Percentiles rank a stretch among this genome's conserved stretches.
These are phyloP conservation scores for Coprinellus micaceus DNA, from an alignment of 768 basidiomycete genomes.

Conservation along the genomic window DNA sequence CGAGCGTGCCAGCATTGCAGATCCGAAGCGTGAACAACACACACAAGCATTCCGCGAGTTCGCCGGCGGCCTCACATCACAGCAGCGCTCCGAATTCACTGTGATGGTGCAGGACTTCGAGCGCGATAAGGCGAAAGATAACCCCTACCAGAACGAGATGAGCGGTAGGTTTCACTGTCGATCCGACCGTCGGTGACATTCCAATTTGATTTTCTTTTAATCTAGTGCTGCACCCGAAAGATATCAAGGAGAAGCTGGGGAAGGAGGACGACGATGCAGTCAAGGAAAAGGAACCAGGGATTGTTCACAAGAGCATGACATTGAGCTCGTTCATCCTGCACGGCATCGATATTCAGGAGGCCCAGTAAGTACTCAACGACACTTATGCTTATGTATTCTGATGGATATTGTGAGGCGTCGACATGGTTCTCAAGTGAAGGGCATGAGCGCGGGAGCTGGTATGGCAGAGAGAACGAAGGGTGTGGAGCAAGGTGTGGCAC, in stretches of 20 bases:
- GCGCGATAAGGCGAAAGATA: not conserved
- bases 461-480: not conserved
- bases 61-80: conserved; percentile 3
- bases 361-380: conserved; percentile 23
- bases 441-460: not conserved
- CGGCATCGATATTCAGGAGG: conserved; percentile 31
- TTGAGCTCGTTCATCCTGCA: conserved; percentile 24
- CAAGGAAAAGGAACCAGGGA: not conserved
- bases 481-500: not conserved
- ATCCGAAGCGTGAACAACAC: not conserved
- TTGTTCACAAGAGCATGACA: conserved; percentile 14
- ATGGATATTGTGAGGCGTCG: conserved; percentile 24
- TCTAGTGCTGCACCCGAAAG: conserved; percentile 12
- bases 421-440: conserved; percentile 14
- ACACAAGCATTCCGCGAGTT: conserved; percentile 2
- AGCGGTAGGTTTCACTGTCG: conserved; percentile 4
- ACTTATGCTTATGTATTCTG: conserved; percentile 11
- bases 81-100: too few relatives aligned
- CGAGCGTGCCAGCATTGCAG: not conserved
- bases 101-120: not conserved
- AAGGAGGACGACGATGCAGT: conserved; percentile 19
- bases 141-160: conserved; percentile 17
- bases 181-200: not conserved
- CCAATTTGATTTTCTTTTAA: not conserved
- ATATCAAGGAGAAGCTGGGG: conserved; percentile 20